A percentile compares a stretch with the other conserved stretches of the same genome.
Conservation (phyloP, 805 yeast genomes). For the Wickerhamomyces silvicola region DNA sequence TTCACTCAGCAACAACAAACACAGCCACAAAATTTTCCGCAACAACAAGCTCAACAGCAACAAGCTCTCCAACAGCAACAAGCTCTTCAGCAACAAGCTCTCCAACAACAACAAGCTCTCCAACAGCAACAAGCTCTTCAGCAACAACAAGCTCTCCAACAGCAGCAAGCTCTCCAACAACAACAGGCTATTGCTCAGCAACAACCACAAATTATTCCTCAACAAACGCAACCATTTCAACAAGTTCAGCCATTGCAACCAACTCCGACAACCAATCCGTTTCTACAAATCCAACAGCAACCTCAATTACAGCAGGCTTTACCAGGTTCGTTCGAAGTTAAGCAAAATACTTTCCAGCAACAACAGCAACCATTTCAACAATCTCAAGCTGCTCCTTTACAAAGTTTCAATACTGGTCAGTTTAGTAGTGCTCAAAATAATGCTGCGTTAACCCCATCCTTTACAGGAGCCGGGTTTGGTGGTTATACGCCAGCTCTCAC, state of each 20-base stretch:
- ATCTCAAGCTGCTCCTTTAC: slow-evolving; percentile 16
- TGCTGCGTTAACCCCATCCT: slow-evolving; percentile 23
- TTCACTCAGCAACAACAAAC: slow-evolving; percentile 22
- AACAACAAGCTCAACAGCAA: slow-evolving; percentile 15
- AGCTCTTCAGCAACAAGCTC: slow-evolving; percentile 9
- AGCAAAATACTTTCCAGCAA: slow-evolving; percentile 1
- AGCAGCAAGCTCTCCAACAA: slow-evolving; percentile 8
- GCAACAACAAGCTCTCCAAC: slow-evolving; percentile 11
- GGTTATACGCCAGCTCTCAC: slow-evolving; percentile 29
- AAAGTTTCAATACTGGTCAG: slow-evolving; percentile 13
- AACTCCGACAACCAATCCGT: slow-evolving; percentile 10
- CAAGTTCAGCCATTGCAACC: slow-evolving; percentile 14
- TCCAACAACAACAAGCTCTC: slow-evolving; percentile 12
- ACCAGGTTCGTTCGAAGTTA: background rate
- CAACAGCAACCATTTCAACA: slow-evolving; percentile 13
- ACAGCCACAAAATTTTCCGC: slow-evolving; percentile 9
- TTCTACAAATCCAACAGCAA: slow-evolving; percentile 14
- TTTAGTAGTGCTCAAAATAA: slow-evolving; percentile 14
- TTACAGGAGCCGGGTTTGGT: slow-evolving; percentile 58
- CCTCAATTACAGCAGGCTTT: slow-evolving; percentile 11
- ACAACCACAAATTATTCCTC: slow-evolving; percentile 16
- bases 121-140: slow-evolving; percentile 8
- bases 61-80: slow-evolving; percentile 9
- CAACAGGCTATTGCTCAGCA: slow-evolving; percentile 14
- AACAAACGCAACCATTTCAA: slow-evolving; percentile 18